Evolutionary conservation across 148 eudicot species (phyloP).

Genomic region (Polygonum aviculare): DNA sequence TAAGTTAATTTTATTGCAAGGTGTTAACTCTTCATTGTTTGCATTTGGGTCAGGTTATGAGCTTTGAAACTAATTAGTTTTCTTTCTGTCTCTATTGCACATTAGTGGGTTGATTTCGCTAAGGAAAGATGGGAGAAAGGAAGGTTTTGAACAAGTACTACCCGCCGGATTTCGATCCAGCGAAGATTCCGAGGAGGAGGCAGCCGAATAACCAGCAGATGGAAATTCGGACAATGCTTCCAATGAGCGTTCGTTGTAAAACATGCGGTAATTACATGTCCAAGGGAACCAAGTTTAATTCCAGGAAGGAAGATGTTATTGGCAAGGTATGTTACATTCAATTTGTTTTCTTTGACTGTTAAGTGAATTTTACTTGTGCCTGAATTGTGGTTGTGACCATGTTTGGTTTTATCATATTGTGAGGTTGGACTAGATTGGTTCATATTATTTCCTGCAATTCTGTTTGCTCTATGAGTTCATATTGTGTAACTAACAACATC

Average conservation of each 20-base stretch:
- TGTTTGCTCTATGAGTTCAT: neutral
- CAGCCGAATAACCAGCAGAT: conserved; percentile 79
- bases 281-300: conserved; percentile 80
- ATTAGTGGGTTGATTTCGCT: too few species aligned
- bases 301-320: conserved; percentile 64
- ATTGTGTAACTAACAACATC: neutral
- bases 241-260: conserved; percentile 75
- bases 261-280: conserved; percentile 88
- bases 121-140: conserved; percentile 64
- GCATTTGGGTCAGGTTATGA: too few species aligned
- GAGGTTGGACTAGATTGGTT: neutral
- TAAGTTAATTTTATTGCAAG: conserved; percentile 1
- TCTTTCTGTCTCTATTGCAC: too few species aligned
- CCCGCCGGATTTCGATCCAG: conserved; percentile 94
- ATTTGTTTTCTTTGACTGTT: neutral
- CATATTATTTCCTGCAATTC: neutral
- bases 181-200: conserved; percentile 63
- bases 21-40: too few species aligned
- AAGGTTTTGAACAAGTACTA: conserved; percentile 84
- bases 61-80: too few species aligned
- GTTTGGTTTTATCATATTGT: too few species aligned
- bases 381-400: neutral
- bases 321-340: conserved; percentile 49
- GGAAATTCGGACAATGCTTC: conserved; percentile 87
- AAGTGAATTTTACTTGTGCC: neutral